phyloP scores from a whole-genome alignment of 2,329 filamentous ascomycete genomes.

The Zalaria sp. region DNA sequence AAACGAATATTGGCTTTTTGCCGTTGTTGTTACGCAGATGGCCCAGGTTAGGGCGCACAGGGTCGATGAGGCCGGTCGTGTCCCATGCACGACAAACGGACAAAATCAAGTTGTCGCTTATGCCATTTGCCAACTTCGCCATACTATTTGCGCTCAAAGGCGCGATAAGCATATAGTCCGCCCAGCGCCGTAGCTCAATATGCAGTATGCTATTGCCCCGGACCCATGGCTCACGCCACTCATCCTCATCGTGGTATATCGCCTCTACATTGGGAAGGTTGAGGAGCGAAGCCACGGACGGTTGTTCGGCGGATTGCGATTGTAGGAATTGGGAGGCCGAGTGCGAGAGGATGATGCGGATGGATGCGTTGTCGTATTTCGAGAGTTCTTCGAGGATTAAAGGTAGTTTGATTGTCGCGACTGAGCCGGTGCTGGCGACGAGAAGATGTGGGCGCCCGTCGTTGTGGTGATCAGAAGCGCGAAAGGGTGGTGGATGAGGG shows the following conservation, averaged over 20 bases:
- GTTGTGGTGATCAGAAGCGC: constrained; percentile 21
- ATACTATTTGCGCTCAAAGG: constrained; percentile 75
- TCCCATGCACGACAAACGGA: constrained; percentile 83
- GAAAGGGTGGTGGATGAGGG: constrained; percentile 9
- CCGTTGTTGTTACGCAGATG: constrained; percentile 14
- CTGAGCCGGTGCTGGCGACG: constrained; percentile 54
- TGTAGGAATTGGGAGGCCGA: constrained; percentile 62
- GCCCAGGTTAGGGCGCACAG: constrained; percentile 10
- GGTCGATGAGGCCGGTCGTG: constrained; percentile 46
- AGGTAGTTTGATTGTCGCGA: constrained; percentile 72
- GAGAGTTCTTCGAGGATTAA: constrained; percentile 40
- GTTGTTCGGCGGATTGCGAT: constrained; percentile 66
- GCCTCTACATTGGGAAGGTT: constrained; percentile 59
- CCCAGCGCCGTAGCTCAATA: constrained; percentile 76
- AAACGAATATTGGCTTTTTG: constrained; percentile 59
- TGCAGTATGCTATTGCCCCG: constrained; percentile 72
- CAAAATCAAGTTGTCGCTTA: constrained; percentile 61
- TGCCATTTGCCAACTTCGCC: constrained; percentile 67
- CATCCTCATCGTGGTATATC: constrained; percentile 71
- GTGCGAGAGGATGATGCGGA: constrained; percentile 70
- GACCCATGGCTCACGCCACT: constrained; percentile 70
- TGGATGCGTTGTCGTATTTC: constrained; percentile 45
- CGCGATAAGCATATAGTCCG: constrained; percentile 64
- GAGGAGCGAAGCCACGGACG: constrained; percentile 45
- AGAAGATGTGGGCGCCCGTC: constrained; percentile 48